Percentiles rank a stretch among this genome's conserved stretches.
phyloP scores from a whole-genome alignment of 2,329 filamentous ascomycete species.

The Aureobasidium vineae region DNA sequence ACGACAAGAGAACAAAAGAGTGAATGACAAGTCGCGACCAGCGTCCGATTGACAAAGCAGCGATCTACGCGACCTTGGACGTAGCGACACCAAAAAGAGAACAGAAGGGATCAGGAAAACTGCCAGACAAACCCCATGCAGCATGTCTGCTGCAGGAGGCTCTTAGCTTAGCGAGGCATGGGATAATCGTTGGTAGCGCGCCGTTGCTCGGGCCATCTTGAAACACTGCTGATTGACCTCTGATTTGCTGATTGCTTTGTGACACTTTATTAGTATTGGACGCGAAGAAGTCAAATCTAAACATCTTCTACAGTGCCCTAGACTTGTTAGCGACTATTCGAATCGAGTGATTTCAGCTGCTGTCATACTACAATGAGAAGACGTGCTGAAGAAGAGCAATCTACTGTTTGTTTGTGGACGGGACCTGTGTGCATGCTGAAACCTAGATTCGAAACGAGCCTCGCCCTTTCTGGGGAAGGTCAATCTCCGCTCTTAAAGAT shows the following conservation, averaged over 20 bases:
- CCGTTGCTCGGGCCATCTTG: constrained; percentile 13
- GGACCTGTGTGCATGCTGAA: not conserved
- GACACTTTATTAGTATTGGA: constrained; percentile 3
- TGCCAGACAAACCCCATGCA: constrained; percentile 11
- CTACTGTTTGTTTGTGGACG: not conserved
- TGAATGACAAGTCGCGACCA: constrained; percentile 14
- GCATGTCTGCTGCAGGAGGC: constrained; percentile 16
- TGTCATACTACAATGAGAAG: not conserved
- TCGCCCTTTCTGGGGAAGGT: constrained; percentile 6
- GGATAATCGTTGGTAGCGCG: constrained; percentile 20
- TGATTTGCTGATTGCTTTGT: constrained; percentile 2
- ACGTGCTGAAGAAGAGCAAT: not conserved
- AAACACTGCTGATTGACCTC: constrained; percentile 3
- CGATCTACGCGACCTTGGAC: constrained; percentile 22
- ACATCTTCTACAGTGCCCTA: not conserved
- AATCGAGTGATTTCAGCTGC: not conserved
- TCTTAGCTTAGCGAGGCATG: constrained; percentile 20
- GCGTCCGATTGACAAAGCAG: constrained; percentile 18
- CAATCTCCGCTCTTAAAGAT: constrained; percentile 1
- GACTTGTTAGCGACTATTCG: not conserved
- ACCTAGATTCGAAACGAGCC: constrained; percentile 11
- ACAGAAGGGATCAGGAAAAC: not conserved
- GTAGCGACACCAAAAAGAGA: constrained; percentile 6
- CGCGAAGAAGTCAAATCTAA: not conserved
- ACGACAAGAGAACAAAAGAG: not conserved